phyloP scores from a whole-genome alignment of 192 early-diverging fungal genomes.

The Coemansia sp. region DNA sequence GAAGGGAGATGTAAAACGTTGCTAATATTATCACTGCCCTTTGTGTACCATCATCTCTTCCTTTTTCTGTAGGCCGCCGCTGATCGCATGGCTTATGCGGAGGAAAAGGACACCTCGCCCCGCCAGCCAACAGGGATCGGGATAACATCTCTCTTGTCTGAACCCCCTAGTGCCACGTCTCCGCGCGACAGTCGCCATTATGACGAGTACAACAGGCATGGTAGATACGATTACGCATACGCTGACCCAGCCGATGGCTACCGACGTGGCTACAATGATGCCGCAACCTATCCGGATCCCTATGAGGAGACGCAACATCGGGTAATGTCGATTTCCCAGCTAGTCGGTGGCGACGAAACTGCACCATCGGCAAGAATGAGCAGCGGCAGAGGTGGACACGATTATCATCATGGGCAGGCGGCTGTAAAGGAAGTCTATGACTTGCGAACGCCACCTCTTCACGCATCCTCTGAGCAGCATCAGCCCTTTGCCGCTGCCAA shows the following conservation, averaged over 20 bases:
- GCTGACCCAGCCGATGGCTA: slow-evolving; percentile 8
- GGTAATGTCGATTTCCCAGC: slow-evolving; percentile 52
- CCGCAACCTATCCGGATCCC: slow-evolving; percentile 6
- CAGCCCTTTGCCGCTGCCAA: not conserved
- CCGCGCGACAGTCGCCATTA: slow-evolving; percentile 14
- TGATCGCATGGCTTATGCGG: slow-evolving; percentile 15
- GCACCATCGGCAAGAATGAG: not conserved
- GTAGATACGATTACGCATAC: slow-evolving; percentile 17
- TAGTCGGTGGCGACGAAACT: slow-evolving; percentile 25
- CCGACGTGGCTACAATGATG: slow-evolving; percentile 12
- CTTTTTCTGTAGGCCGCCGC: slow-evolving; percentile 11
- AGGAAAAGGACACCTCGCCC: slow-evolving; percentile 8
- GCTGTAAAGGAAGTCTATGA: slow-evolving; percentile 1
- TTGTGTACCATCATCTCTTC: not conserved
- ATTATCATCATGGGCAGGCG: slow-evolving; percentile 5
- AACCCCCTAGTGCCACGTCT: slow-evolving; percentile 10
- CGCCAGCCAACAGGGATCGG: slow-evolving; percentile 33
- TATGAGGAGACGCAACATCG: slow-evolving; percentile 18
- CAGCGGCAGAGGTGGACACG: slow-evolving; percentile 5
- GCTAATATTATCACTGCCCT: not conserved
- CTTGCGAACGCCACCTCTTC: slow-evolving; percentile 21
- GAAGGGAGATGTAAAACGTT: not conserved
- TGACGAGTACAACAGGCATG: slow-evolving; percentile 11
- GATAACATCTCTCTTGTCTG: slow-evolving; percentile 38
- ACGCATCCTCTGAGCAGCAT: not conserved